A percentile compares a stretch with the other conserved stretches of the same genome.
phyloP scores from a whole-genome alignment of 192 early-diverging fungal genomes.

The Gamsiella multidivaricata region DNA sequence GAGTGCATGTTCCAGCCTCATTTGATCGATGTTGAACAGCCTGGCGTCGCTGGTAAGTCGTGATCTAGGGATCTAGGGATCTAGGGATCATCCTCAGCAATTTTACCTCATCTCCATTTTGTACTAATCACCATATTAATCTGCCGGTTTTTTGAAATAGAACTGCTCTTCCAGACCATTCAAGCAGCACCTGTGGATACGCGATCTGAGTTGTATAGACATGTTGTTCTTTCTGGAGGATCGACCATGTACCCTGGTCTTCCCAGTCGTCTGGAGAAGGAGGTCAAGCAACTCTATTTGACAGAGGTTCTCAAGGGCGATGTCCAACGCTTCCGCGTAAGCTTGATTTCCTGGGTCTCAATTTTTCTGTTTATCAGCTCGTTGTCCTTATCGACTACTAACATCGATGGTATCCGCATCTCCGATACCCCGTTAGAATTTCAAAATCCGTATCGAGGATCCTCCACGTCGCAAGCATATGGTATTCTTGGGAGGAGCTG shows the following conservation, averaged over 20 bases:
- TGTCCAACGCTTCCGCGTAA: slow-evolving; percentile 79
- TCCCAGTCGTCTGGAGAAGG: slow-evolving; percentile 97
- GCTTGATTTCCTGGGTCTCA: slow-evolving; percentile 21
- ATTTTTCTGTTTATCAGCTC: not conserved
- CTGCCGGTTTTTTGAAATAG: slow-evolving; percentile 53
- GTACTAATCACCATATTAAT: no score
- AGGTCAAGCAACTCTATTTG: slow-evolving; percentile 96
- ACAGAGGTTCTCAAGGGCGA: slow-evolving; percentile 90
- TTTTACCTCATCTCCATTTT: no score
- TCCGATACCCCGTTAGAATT: no score
- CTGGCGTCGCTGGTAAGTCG: slow-evolving; percentile 86
- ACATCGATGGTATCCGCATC: no score
- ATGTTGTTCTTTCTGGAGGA: slow-evolving; percentile 98
- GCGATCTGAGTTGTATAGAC: slow-evolving; percentile 94
- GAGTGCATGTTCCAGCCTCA: slow-evolving; percentile 99
- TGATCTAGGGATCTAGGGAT: no score
- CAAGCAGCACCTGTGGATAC: slow-evolving; percentile 92
- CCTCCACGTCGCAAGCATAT: slow-evolving; percentile 98
- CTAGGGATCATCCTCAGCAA: no score
- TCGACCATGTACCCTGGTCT: slow-evolving; percentile 99
- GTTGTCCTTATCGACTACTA: no score
- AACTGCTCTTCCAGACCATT: slow-evolving; percentile 93
- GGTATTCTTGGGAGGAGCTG: slow-evolving; percentile 98
- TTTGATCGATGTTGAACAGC: slow-evolving; percentile 93
- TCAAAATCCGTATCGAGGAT: slow-evolving; percentile 98